phyloP scores from a whole-genome alignment of 1,139 yeast species.

The Blastobotrys persicus region DNA sequence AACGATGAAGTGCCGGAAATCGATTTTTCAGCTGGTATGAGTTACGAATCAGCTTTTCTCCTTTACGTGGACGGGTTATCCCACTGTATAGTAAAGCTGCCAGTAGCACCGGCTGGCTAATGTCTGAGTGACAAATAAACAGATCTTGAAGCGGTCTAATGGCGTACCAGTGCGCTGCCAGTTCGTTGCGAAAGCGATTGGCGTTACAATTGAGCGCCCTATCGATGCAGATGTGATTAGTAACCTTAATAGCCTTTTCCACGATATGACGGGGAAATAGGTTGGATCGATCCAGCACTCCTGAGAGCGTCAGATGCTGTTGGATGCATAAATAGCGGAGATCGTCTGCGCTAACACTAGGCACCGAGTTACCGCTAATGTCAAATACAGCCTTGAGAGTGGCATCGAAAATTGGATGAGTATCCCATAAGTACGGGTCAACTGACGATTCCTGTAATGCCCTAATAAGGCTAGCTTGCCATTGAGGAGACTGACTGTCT shows the following conservation, averaged over 20 bases:
- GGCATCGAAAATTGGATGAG: constrained; percentile 4
- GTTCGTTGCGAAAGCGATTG: constrained; percentile 5
- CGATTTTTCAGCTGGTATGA: constrained; percentile 12
- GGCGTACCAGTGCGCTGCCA: constrained; percentile 8
- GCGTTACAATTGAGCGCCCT: not conserved
- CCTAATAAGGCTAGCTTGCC: constrained; percentile 9
- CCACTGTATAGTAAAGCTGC: constrained; percentile 16
- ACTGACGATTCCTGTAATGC: constrained; percentile 2
- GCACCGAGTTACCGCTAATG: no score
- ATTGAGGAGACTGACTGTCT: not conserved
- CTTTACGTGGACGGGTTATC: constrained; percentile 10
- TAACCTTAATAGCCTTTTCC: not conserved
- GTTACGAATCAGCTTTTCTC: constrained; percentile 2
- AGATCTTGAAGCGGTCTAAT: constrained; percentile 8
- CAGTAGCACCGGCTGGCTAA: constrained; percentile 18
- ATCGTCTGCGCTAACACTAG: not conserved
- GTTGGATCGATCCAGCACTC: not conserved
- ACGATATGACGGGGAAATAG: not conserved
- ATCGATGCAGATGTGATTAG: constrained; percentile 1
- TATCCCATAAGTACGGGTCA: constrained; percentile 12
- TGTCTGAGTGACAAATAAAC: constrained; percentile 12
- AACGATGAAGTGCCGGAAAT: constrained; percentile 12
- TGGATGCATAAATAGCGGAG: not conserved
- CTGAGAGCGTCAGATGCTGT: not conserved
- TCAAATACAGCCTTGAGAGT: not conserved